These are phyloP conservation scores for Smittium culicis DNA, from an alignment of 371 early-diverging fungal genomes.

Conservation along the genomic window DNA sequence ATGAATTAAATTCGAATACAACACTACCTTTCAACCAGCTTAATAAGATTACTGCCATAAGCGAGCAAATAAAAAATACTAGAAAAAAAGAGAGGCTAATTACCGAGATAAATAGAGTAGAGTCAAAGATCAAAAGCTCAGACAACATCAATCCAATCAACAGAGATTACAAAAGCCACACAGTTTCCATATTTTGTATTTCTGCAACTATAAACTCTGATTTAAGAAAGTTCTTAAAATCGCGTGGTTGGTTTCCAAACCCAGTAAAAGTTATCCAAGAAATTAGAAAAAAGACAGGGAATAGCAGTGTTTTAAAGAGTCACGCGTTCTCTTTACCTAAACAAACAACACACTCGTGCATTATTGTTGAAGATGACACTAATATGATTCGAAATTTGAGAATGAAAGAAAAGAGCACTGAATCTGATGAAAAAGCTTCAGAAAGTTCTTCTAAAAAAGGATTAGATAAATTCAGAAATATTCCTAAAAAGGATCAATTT, in stretches of 20 bases:
- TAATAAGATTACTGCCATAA: neutral
- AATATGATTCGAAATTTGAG: constrained; percentile 20
- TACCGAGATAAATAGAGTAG: neutral
- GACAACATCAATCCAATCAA: constrained; percentile 12
- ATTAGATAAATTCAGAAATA: neutral
- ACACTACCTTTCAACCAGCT: neutral
- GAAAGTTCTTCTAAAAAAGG: neutral
- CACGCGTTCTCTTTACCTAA: constrained; percentile 8
- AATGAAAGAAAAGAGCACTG: neutral
- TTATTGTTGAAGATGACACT: constrained; percentile 21
- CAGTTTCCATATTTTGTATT: constrained; percentile 8
- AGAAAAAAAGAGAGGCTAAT: neutral
- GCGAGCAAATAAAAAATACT: neutral
- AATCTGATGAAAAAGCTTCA: neutral
- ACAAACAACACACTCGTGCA: constrained; percentile 17
- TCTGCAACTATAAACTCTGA: constrained; percentile 24
- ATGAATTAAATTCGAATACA: neutral
- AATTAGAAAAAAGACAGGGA: neutral
- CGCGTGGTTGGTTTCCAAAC: constrained; percentile 16
- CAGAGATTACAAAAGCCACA: neutral
- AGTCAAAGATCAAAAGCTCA: neutral
- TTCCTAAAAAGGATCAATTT: neutral
- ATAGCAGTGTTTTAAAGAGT: neutral
- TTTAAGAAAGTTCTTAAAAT: constrained; percentile 15
- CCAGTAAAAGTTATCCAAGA: constrained; percentile 10